phyloP scores from a whole-genome alignment of 768 basidiomycete genomes.

The Trametes villosa region DNA sequence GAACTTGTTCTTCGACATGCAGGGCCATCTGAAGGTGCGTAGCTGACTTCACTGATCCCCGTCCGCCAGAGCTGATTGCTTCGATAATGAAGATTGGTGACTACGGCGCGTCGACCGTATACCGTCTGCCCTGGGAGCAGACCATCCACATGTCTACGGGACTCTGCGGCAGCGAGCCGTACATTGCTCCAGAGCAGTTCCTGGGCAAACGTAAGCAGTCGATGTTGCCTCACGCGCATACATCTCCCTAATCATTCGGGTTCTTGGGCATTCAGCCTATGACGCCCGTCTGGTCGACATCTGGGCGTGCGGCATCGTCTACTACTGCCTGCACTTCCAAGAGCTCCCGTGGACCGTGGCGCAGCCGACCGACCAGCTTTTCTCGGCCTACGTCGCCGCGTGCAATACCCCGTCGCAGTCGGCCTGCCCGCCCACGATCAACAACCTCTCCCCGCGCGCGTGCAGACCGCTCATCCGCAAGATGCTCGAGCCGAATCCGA shows the following conservation, averaged over 20 bases:
- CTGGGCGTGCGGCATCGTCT: constrained; percentile 96
- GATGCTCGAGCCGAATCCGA: constrained; percentile 97
- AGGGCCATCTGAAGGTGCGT: constrained; percentile 90
- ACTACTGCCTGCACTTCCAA: constrained; percentile 98
- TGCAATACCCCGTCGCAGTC: constrained; percentile 53
- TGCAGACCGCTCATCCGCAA: constrained; percentile 82
- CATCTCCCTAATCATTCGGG: constrained; percentile 43
- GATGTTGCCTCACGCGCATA: constrained; percentile 35
- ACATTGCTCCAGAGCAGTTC: constrained; percentile 99
- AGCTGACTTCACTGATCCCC: constrained; percentile 5
- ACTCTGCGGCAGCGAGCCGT: constrained; percentile 96
- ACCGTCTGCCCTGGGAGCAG: constrained; percentile 96
- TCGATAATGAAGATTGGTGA: constrained; percentile 78
- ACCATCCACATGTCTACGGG: constrained; percentile 98
- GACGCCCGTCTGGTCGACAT: constrained; percentile 97
- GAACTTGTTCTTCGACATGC: constrained; percentile 92
- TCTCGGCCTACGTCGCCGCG: constrained; percentile 71
- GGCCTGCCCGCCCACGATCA: constrained; percentile 67
- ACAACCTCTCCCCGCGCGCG: constrained; percentile 84
- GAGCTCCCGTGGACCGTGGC: constrained; percentile 98
- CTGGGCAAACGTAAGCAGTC: constrained; percentile 87
- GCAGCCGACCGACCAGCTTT: constrained; percentile 80
- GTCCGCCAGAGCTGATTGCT: constrained; percentile 19
- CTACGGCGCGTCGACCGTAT: constrained; percentile 99
- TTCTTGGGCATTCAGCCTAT: constrained; percentile 66